A percentile compares a stretch with the other conserved stretches of the same genome.
These are phyloP conservation scores for Papiliotrema laurentii DNA, from an alignment of 1,284 basidiomycete species.

Conservation along the genomic window DNA sequence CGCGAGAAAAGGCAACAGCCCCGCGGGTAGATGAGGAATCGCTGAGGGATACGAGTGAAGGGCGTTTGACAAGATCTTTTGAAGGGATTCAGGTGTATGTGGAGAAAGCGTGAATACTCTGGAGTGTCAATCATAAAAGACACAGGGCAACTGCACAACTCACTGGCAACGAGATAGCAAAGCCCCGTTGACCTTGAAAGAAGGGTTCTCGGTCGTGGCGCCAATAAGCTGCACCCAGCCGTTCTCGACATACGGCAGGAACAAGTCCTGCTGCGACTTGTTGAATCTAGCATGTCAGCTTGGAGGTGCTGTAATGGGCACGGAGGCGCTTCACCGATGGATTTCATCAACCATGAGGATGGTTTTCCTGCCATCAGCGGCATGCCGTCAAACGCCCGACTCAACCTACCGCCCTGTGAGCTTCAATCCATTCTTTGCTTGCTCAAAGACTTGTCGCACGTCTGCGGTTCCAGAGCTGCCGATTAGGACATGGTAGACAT, in stretches of 20 bases:
- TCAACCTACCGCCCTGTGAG: constrained; percentile 60
- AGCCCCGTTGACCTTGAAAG: constrained; percentile 74
- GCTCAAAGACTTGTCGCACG: constrained; percentile 73
- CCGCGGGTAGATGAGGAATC: constrained; percentile 46
- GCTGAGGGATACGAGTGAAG: constrained; percentile 34
- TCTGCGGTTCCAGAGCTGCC: constrained; percentile 65
- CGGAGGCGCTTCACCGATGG: constrained; percentile 56
- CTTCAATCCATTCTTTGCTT: constrained; percentile 66
- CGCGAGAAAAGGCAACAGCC: constrained; percentile 52
- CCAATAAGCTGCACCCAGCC: constrained; percentile 77
- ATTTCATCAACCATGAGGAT: constrained; percentile 64
- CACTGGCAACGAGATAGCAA: constrained; percentile 75
- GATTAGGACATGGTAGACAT: constrained; percentile 18
- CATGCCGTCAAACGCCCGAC: not conserved
- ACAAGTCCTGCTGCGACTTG: constrained; percentile 76
- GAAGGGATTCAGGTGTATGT: constrained; percentile 36
- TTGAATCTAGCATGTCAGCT: constrained; percentile 54
- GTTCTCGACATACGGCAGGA: constrained; percentile 73
- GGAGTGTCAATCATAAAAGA: not conserved
- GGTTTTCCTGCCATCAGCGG: constrained; percentile 25
- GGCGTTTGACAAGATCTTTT: constrained; percentile 41
- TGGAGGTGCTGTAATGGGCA: not conserved
- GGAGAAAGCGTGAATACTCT: constrained; percentile 43
- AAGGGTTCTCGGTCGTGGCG: constrained; percentile 89
- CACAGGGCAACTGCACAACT: constrained; percentile 52